A percentile compares a stretch with the other conserved stretches of the same genome.
These are phyloP conservation scores for Silene coronaria DNA, from an alignment of 179 eudicot species.

Conservation along the genomic window DNA sequence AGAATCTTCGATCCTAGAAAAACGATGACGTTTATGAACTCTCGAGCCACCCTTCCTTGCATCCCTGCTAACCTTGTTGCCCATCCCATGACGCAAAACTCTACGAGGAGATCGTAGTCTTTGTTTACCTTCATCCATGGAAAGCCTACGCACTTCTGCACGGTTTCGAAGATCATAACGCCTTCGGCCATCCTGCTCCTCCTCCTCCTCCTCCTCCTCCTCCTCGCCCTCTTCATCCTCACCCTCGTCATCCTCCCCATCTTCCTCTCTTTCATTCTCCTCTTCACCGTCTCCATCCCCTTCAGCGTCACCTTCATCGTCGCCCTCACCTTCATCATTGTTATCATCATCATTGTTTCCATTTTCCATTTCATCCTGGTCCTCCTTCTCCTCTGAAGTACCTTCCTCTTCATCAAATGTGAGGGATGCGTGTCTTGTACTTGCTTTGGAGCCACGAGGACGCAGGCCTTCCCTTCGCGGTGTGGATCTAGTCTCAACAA, in stretches of 20 bases:
- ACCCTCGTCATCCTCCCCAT: constrained; percentile 50
- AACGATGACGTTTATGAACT: constrained; percentile 88
- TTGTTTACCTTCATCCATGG: constrained; percentile 72
- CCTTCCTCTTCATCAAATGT: constrained; percentile 69
- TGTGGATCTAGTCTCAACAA: constrained; percentile 31
- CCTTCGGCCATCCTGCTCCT: constrained; percentile 83
- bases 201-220: constrained; percentile 65
- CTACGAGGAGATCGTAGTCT: constrained; percentile 93
- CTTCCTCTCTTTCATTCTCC: constrained; percentile 43
- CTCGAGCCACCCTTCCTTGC: constrained; percentile 83
- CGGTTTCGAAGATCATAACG: constrained; percentile 96
- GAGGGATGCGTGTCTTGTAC: constrained; percentile 32
- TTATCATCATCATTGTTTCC: constrained; percentile 62
- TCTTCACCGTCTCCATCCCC: constrained; percentile 58
- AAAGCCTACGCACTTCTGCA: constrained; percentile 75
- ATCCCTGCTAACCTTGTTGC: constrained; percentile 74
- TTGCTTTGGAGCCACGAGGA: constrained; percentile 69
- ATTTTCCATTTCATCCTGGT: constrained; percentile 61
- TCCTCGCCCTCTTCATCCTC: constrained; percentile 49
- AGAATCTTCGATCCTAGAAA: constrained; percentile 85
- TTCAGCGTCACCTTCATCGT: constrained; percentile 56
- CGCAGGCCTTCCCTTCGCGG: constrained; percentile 87
- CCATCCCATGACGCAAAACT: constrained; percentile 93
- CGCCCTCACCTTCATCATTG: constrained; percentile 63
- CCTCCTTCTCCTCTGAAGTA: constrained; percentile 65